phyloP scores from a whole-genome alignment of 768 basidiomycete species.

The Harrya chromipes region DNA sequence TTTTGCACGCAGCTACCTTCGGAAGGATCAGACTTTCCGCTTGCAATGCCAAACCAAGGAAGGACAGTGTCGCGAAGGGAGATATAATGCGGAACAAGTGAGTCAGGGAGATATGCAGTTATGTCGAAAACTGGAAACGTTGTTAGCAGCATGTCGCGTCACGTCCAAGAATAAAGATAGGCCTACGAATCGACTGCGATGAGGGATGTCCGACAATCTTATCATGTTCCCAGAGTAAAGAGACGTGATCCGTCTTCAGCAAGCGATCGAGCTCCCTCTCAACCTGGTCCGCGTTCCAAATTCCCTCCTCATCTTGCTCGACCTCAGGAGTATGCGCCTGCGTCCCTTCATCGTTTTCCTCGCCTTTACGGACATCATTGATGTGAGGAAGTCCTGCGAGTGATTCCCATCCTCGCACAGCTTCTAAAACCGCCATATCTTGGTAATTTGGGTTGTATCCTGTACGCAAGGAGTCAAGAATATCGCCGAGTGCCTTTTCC shows the following conservation, averaged over 20 bases:
- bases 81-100: constrained; percentile 70
- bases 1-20: constrained; percentile 32
- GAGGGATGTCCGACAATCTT: constrained; percentile 53
- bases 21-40: constrained; percentile 35
- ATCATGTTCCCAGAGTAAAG: constrained; percentile 76
- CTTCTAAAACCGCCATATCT: constrained; percentile 98
- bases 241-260: constrained; percentile 64
- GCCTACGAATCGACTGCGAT: constrained; percentile 56
- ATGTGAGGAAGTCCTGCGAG: constrained; percentile 68
- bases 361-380: constrained; percentile 57
- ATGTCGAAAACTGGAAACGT: constrained; percentile 67
- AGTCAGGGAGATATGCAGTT: constrained; percentile 82
- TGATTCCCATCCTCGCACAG: constrained; percentile 90
- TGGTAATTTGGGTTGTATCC: constrained; percentile 99
- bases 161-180: not conserved
- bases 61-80: constrained; percentile 56
- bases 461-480: constrained; percentile 74
- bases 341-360: constrained; percentile 36
- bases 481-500: constrained; percentile 75
- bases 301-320: constrained; percentile 51
- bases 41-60: constrained; percentile 64
- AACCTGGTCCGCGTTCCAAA: constrained; percentile 60
- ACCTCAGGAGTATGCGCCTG: constrained; percentile 12
- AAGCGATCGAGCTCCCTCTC: constrained; percentile 55
- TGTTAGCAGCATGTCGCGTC: not conserved